Evolutionary conservation across 2,329 filamentous ascomycete species (phyloP).

Genomic region (Eutypa lata): DNA sequence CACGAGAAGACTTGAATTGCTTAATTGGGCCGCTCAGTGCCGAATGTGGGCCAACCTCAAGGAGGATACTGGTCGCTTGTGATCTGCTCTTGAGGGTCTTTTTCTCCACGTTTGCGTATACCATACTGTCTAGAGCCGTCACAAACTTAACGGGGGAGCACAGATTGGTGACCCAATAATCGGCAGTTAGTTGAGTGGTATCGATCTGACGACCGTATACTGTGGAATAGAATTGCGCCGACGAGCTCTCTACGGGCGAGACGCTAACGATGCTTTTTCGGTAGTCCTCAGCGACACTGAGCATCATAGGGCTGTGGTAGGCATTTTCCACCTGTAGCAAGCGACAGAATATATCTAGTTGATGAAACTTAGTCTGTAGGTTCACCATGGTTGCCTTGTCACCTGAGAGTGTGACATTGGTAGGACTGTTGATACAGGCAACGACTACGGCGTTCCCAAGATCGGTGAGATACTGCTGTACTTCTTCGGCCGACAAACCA

Average conservation of each 20-base stretch:
- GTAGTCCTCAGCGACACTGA: too few relatives aligned
- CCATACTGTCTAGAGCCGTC: not conserved
- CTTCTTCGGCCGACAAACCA: not conserved
- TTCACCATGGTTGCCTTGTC: not conserved
- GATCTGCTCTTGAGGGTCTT: not conserved
- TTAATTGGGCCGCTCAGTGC: slow-evolving; percentile 2
- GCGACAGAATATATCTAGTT: not conserved
- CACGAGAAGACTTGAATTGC: not conserved
- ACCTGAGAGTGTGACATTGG: slow-evolving; percentile 3
- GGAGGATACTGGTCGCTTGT: not conserved
- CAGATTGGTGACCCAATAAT: not conserved
- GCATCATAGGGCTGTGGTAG: too few relatives aligned
- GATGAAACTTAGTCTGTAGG: not conserved
- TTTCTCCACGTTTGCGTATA: not conserved
- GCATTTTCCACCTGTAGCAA: too few relatives aligned
- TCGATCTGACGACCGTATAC: not conserved
- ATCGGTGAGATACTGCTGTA: not conserved
- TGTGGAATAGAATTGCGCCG: too few relatives aligned
- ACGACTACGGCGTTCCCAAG: not conserved
- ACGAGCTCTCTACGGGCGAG: not conserved
- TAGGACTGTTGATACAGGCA: slow-evolving; percentile 1
- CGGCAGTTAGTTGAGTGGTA: not conserved
- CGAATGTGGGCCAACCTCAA: slow-evolving; percentile 5
- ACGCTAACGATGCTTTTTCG: not conserved
- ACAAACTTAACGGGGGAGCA: not conserved